Percentiles rank a stretch among this genome's conserved stretches.
Evolutionary conservation across 2,329 filamentous ascomycete genomes (phyloP).

Genomic region (Dryadomyces quercivorus): DNA sequence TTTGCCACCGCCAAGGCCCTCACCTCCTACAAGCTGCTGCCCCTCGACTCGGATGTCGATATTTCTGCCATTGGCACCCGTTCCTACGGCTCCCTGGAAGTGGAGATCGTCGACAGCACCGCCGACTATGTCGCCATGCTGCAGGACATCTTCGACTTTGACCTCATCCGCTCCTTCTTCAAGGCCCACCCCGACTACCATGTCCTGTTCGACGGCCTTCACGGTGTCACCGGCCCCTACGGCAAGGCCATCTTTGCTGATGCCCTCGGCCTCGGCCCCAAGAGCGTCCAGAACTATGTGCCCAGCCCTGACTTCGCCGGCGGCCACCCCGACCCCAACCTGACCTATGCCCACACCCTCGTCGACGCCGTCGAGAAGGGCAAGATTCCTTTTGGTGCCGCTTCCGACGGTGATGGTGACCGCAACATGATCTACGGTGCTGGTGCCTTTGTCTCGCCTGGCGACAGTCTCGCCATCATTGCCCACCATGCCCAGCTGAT

Average conservation of each 20-base stretch:
- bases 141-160: constrained; percentile 98
- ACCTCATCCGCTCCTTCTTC: constrained; percentile 91
- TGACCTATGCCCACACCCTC: constrained; percentile 90
- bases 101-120: constrained; percentile 90
- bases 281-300: constrained; percentile 74
- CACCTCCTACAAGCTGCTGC: constrained; percentile 81
- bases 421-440: constrained; percentile 99
- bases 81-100: constrained; percentile 76
- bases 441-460: constrained; percentile 90
- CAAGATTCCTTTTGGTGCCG: constrained; percentile 88
- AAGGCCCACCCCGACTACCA: constrained; percentile 81
- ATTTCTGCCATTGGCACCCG: constrained; percentile 70
- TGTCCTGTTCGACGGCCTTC: constrained; percentile 87
- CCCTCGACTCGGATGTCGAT: constrained; percentile 70
- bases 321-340: constrained; percentile 94
- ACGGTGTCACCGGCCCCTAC: constrained; percentile 91
- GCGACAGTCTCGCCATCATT: constrained; percentile 95
- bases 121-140: constrained; percentile 89
- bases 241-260: constrained; percentile 89
- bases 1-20: constrained; percentile 83
- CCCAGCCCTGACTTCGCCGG: constrained; percentile 93
- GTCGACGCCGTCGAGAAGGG: constrained; percentile 89
- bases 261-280: constrained; percentile 70
- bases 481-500: constrained; percentile 94
- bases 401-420: constrained; percentile 93